Conservation (phyloP, 306 rosid genomes). For the Hylodesmum podocarpum region DNA sequence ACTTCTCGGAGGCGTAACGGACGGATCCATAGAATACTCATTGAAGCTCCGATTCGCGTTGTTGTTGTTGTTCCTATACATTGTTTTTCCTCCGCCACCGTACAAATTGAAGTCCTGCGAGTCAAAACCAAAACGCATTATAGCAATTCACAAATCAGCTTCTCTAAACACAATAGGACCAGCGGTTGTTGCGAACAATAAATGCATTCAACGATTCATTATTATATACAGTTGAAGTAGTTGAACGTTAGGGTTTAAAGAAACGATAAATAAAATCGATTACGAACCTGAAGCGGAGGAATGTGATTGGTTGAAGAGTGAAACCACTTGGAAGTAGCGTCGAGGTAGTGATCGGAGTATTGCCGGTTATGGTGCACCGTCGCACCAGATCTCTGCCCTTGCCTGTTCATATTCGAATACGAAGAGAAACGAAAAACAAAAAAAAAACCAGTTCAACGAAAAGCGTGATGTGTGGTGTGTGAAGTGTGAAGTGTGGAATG, state of each 20-base stretch:
- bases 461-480: background rate
- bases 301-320: conserved; percentile 51
- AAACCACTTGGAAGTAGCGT: conserved; percentile 51
- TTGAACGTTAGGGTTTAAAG: background rate
- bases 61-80: conserved; percentile 59
- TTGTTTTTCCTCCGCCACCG: conserved; percentile 69
- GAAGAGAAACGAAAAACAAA: background rate
- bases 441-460: background rate
- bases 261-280: background rate
- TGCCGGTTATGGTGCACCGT: conserved; percentile 64
- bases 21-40: conserved; percentile 56
- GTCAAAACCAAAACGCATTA: background rate
- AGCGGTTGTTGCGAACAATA: conserved; percentile 8
- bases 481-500: conserved; percentile 10
- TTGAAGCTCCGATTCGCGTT: conserved; percentile 53
- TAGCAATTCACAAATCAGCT: conserved; percentile 11
- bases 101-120: conserved; percentile 65
- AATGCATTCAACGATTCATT: background rate
- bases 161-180: background rate
- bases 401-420: conserved; percentile 58
- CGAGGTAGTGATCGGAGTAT: conserved; percentile 65
- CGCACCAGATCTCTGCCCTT: conserved; percentile 76
- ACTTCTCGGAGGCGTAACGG: conserved; percentile 54
- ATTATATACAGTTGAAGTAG: background rate
- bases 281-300: conserved; percentile 67